A percentile compares a stretch with the other conserved stretches of the same genome.
These are phyloP conservation scores for Leucoagaricus sp. DNA, from an alignment of 1,284 basidiomycete genomes.

Conservation along the genomic window DNA sequence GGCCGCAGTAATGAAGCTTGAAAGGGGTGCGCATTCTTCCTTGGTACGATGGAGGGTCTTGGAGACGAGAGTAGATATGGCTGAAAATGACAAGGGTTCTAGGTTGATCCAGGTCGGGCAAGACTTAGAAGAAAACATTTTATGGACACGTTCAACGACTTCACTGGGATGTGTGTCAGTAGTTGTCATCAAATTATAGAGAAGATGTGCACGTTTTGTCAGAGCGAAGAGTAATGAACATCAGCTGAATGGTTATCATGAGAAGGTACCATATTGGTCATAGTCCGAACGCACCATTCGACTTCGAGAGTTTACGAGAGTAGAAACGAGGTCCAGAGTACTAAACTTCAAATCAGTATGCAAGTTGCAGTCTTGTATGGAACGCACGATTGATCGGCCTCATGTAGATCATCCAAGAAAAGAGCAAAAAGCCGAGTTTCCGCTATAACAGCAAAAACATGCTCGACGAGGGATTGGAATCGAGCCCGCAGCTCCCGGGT, in stretches of 20 bases:
- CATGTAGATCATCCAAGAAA: constrained; percentile 72
- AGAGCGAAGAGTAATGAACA: constrained; percentile 65
- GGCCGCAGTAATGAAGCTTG: constrained; percentile 53
- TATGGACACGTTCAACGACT: constrained; percentile 49
- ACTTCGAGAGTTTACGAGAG: constrained; percentile 62
- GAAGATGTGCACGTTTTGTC: constrained; percentile 45
- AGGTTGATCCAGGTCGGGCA: constrained; percentile 65
- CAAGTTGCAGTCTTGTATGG: not conserved
- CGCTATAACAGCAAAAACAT: constrained; percentile 65
- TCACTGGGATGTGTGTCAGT: constrained; percentile 31
- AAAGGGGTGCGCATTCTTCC: constrained; percentile 54
- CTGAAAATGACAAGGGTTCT: constrained; percentile 56
- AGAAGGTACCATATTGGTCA: constrained; percentile 2
- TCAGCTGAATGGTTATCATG: constrained; percentile 41
- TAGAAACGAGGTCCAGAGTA: constrained; percentile 62
- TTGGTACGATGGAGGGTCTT: constrained; percentile 60
- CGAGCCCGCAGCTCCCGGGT: constrained; percentile 62
- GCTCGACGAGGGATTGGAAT: constrained; percentile 68
- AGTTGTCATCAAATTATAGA: constrained; percentile 9
- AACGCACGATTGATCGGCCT: constrained; percentile 65
- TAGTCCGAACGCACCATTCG: constrained; percentile 48
- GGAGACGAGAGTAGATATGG: constrained; percentile 58
- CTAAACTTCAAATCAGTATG: constrained; percentile 30
- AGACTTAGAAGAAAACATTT: constrained; percentile 57
- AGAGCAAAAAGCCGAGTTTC: constrained; percentile 67